Conservation (phyloP, 768 basidiomycete species). For the Amanita subjunquillea region DNA sequence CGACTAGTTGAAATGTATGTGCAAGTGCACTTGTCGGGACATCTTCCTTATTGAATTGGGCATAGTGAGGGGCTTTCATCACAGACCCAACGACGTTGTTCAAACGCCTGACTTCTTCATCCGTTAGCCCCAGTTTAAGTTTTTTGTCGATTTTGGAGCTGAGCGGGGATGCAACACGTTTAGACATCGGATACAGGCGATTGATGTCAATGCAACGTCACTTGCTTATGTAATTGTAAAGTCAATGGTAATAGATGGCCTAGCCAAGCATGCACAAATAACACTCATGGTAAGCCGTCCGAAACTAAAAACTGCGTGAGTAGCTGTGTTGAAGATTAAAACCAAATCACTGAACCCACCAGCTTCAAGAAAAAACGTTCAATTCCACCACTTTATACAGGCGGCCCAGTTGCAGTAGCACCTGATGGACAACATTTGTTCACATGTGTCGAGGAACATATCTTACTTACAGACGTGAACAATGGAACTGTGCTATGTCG, state of each 20-base stretch:
- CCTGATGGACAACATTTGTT: conserved; percentile 70
- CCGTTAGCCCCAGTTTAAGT: no score
- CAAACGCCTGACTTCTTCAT: no score
- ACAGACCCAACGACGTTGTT: no score
- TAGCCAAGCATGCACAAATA: background rate
- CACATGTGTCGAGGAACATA: conserved; percentile 82
- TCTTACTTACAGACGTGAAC: conserved; percentile 71
- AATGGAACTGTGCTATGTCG: conserved; percentile 69
- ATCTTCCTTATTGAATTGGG: no score
- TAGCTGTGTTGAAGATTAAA: conserved; percentile 7
- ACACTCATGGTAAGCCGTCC: conserved; percentile 16
- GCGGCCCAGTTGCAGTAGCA: conserved; percentile 76
- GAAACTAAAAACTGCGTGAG: conserved; percentile 57
- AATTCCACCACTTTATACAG: conserved; percentile 79
- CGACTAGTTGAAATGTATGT: no score
- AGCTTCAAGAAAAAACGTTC: conserved; percentile 72
- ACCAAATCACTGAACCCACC: background rate
- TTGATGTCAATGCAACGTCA: no score
- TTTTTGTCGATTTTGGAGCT: no score
- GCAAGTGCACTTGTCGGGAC: no score
- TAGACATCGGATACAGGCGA: no score
- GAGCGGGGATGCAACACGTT: no score
- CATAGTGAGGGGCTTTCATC: no score
- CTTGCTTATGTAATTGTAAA: no score
- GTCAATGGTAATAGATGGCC: background rate